Conservation (phyloP, 768 basidiomycete genomes). For the Mycena latifolia region DNA sequence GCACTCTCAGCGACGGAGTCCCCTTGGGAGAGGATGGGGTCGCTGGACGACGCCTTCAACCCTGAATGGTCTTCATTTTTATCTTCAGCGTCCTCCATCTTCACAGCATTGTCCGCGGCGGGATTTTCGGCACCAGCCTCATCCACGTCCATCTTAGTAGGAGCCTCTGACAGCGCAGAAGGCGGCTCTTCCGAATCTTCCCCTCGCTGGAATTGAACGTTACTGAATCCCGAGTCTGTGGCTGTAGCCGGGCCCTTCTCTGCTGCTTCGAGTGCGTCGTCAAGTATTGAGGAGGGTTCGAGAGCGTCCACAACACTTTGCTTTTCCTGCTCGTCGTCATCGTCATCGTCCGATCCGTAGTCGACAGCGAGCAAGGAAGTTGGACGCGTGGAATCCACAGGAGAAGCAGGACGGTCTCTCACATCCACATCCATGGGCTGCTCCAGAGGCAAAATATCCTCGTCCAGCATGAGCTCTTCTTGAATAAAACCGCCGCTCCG, state of each 20-base stretch:
- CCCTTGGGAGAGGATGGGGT: constrained; percentile 65
- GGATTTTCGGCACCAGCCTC: constrained; percentile 26
- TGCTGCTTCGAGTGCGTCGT: constrained; percentile 66
- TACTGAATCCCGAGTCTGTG: constrained; percentile 35
- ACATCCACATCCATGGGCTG: constrained; percentile 44
- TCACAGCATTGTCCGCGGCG: constrained; percentile 35
- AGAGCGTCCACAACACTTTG: constrained; percentile 70
- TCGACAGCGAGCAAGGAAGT: constrained; percentile 57
- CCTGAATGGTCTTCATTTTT: constrained; percentile 40
- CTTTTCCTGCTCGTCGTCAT: constrained; percentile 67
- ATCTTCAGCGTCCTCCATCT: constrained; percentile 26
- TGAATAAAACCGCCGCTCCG: constrained; percentile 52
- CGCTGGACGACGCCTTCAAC: constrained; percentile 67
- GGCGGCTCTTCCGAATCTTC: constrained; percentile 71
- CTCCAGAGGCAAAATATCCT: constrained; percentile 30
- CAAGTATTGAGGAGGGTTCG: constrained; percentile 64
- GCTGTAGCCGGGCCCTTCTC: constrained; percentile 48
- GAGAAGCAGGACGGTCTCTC: constrained; percentile 27
- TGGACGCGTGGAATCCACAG: constrained; percentile 28
- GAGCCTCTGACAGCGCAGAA: constrained; percentile 40
- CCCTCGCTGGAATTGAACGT: constrained; percentile 41
- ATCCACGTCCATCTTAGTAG: constrained; percentile 45
- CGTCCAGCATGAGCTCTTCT: constrained; percentile 42
- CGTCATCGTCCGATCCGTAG: constrained; percentile 76
- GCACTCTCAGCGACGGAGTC: constrained; percentile 51